phyloP scores from a whole-genome alignment of 225 moss, liverwort and hornwort genomes.

The Bryoerythrophyllum caledonicum region DNA sequence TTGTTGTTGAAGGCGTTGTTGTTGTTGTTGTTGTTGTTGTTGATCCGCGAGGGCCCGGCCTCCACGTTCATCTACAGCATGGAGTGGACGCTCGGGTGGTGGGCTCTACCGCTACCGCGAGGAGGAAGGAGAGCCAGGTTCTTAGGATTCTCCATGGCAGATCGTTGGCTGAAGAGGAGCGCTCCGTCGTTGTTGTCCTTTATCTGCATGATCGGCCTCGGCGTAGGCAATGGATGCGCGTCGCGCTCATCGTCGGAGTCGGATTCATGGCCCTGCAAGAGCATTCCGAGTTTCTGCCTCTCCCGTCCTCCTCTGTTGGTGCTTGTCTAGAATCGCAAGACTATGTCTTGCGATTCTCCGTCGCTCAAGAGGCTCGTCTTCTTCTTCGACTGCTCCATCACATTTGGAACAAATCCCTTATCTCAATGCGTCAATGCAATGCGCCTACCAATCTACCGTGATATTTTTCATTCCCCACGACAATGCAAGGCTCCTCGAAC shows the following conservation, averaged over 20 bases:
- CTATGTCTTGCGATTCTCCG: background rate
- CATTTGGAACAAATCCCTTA: background rate
- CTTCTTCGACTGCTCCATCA: slow-evolving; percentile 34
- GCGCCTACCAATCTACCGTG: background rate
- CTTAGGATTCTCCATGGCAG: slow-evolving; percentile 34
- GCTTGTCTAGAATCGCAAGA: background rate
- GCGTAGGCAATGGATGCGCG: background rate
- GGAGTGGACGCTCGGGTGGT: slow-evolving; percentile 1
- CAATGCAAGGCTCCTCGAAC: background rate
- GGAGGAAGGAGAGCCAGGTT: background rate
- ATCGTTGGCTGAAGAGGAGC: slow-evolving; percentile 37
- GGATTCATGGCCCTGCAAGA: background rate
- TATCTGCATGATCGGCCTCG: slow-evolving; percentile 35
- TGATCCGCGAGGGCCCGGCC: background rate
- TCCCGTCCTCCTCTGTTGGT: slow-evolving; percentile 20
- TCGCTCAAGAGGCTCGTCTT: slow-evolving; percentile 24
- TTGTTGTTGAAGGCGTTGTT: too few species aligned
- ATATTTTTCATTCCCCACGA: background rate
- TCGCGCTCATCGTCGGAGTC: slow-evolving; percentile 24
- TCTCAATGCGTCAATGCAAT: background rate
- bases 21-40: too few species aligned
- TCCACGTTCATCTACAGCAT: slow-evolving; percentile 1
- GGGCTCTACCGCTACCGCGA: slow-evolving; percentile 9
- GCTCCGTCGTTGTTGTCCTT: slow-evolving; percentile 40
- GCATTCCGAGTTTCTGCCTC: slow-evolving; percentile 17